These are phyloP conservation scores for Plasmodium blacklocki DNA, from an alignment of 169 alveolate genomes.

Conservation along the genomic window DNA sequence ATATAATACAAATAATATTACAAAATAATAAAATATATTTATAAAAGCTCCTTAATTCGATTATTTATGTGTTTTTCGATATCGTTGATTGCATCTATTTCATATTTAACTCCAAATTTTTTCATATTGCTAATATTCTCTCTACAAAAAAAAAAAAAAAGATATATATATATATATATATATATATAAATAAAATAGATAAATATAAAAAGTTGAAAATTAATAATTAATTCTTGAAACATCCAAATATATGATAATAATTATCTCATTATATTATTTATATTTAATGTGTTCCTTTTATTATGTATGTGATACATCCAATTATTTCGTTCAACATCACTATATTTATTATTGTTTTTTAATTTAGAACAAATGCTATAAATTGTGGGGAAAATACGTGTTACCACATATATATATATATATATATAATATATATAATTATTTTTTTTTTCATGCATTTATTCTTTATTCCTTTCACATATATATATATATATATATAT, in stretches of 20 bases:
- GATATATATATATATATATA: too few relatives aligned
- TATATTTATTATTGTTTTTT: constrained; percentile 37
- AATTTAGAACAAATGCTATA: constrained; percentile 29
- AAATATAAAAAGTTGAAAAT: neutral
- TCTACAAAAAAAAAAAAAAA: constrained; percentile 13
- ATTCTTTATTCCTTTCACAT: neutral
- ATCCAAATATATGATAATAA: too few relatives aligned
- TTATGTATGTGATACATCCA: constrained; percentile 33
- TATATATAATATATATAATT: too few relatives aligned
- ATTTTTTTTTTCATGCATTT: too few relatives aligned
- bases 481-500: neutral
- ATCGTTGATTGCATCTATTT: constrained; percentile 67
- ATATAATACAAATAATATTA: too few relatives aligned
- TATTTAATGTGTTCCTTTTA: constrained; percentile 3
- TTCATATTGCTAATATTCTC: constrained; percentile 49
- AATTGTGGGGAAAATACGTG: neutral
- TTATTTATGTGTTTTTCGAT: constrained; percentile 31
- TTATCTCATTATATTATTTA: neutral
- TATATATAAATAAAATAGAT: constrained; percentile 7
- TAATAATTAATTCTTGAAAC: neutral
- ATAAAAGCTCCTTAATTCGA: constrained; percentile 33
- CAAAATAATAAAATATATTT: neutral
- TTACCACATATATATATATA: too few relatives aligned
- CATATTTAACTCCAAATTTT: constrained; percentile 55
- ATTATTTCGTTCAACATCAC: constrained; percentile 8